These are phyloP conservation scores for Lentithecium fluviatile DNA, from an alignment of 495 filamentous ascomycete species.

Conservation along the genomic window DNA sequence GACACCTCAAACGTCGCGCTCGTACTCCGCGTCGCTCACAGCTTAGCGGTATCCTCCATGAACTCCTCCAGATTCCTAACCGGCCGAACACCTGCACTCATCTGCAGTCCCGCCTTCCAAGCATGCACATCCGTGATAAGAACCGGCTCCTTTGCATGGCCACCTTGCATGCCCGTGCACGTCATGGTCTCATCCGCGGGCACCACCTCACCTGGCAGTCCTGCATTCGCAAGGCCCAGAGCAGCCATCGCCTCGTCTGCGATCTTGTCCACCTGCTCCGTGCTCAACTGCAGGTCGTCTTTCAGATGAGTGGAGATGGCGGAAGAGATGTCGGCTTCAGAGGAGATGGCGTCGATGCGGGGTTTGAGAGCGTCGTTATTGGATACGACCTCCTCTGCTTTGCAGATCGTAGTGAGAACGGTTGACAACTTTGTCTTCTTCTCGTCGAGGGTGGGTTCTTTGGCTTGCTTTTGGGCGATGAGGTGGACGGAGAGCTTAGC, in stretches of 20 bases:
- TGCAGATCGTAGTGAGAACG: slow-evolving; percentile 53
- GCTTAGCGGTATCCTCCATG: slow-evolving; percentile 76
- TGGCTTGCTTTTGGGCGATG: slow-evolving; percentile 54
- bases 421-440: slow-evolving; percentile 57
- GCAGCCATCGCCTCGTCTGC: slow-evolving; percentile 50
- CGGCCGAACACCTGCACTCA: slow-evolving; percentile 67
- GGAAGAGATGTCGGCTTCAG: slow-evolving; percentile 46
- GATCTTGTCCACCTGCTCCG: slow-evolving; percentile 48
- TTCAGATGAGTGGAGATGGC: slow-evolving; percentile 53
- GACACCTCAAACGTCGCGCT: too few species aligned
- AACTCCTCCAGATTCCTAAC: slow-evolving; percentile 76
- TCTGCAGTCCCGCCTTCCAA: slow-evolving; percentile 70
- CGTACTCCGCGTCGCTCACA: slow-evolving; percentile 46
- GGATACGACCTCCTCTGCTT: slow-evolving; percentile 49
- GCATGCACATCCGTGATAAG: slow-evolving; percentile 70
- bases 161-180: slow-evolving; percentile 16
- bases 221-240: slow-evolving; percentile 43
- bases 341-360: slow-evolving; percentile 51
- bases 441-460: slow-evolving; percentile 53
- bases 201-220: slow-evolving; percentile 44
- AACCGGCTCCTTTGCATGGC: slow-evolving; percentile 38
- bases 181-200: slow-evolving; percentile 47
- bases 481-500: slow-evolving; percentile 83
- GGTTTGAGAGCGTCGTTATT: slow-evolving; percentile 48
- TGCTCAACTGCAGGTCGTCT: slow-evolving; percentile 47